These are phyloP conservation scores for Cryptococcus depauperatus DNA, from an alignment of 1,284 basidiomycete species.

Conservation along the genomic window DNA sequence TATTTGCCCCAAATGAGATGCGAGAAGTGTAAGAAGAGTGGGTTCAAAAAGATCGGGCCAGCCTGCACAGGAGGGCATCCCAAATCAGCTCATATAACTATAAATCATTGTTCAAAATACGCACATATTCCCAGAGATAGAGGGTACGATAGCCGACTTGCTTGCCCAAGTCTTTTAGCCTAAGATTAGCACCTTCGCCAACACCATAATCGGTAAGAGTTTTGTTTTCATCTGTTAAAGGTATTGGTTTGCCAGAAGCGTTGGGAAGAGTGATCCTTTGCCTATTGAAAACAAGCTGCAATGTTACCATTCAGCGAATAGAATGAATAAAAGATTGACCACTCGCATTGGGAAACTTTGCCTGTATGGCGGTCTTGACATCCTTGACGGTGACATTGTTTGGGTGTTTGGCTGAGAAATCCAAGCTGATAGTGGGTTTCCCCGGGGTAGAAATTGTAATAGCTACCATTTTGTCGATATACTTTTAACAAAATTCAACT, in stretches of 20 bases:
- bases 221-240: constrained; percentile 57
- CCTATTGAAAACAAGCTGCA: constrained; percentile 60
- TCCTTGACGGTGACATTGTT: constrained; percentile 45
- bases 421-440: constrained; percentile 54
- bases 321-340: background rate
- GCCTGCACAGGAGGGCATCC: constrained; percentile 47
- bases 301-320: background rate
- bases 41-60: constrained; percentile 87
- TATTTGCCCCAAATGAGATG: constrained; percentile 32
- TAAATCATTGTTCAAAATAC: constrained; percentile 33
- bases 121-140: constrained; percentile 83
- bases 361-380: constrained; percentile 44
- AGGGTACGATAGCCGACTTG: constrained; percentile 81
- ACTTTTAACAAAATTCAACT: too few species aligned
- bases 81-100: too few species aligned
- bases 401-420: constrained; percentile 49
- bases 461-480: constrained; percentile 52
- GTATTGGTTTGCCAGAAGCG: constrained; percentile 41
- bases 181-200: constrained; percentile 53
- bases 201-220: constrained; percentile 56
- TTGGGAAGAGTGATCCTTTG: constrained; percentile 57
- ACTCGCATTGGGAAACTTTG: constrained; percentile 49
- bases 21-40: constrained; percentile 67
- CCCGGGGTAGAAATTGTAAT: constrained; percentile 52
- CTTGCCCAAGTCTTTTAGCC: constrained; percentile 76